phyloP scores from a whole-genome alignment of 2,329 filamentous ascomycete genomes.

The Botrytis elliptica region DNA sequence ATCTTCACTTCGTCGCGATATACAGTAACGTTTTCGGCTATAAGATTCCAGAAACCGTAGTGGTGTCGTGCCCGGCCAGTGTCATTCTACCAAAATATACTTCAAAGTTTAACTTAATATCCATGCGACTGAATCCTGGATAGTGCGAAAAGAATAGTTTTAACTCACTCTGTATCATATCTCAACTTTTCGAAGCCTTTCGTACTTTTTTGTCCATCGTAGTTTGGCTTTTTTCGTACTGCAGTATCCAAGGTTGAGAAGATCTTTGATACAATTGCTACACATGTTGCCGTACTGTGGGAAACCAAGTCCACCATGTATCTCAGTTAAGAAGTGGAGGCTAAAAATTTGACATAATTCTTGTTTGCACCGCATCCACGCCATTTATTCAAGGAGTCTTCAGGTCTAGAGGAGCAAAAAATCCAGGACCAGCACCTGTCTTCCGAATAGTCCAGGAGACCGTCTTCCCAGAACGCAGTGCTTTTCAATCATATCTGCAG shows the following conservation, averaged over 20 bases:
- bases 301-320: constrained; percentile 14
- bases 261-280: neutral
- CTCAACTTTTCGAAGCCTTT: constrained; percentile 18
- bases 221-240: neutral
- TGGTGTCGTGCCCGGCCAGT: no score
- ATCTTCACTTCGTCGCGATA: no score
- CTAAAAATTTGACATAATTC: neutral
- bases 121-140: neutral
- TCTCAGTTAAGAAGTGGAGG: constrained; percentile 10
- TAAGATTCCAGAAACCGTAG: no score
- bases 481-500: constrained; percentile 14
- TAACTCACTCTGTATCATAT: neutral
- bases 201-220: neutral
- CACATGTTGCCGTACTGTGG: neutral
- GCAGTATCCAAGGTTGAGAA: neutral
- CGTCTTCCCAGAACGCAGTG: constrained; percentile 12
- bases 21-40: no score
- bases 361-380: constrained; percentile 4
- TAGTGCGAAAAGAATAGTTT: neutral
- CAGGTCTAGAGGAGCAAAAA: neutral
- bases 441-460: constrained; percentile 17
- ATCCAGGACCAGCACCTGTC: neutral
- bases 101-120: neutral
- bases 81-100: no score
- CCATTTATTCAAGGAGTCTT: neutral